A percentile compares a stretch with the other conserved stretches of the same genome.
phyloP scores from a whole-genome alignment of 495 filamentous ascomycete species.

The Darksidea phi region DNA sequence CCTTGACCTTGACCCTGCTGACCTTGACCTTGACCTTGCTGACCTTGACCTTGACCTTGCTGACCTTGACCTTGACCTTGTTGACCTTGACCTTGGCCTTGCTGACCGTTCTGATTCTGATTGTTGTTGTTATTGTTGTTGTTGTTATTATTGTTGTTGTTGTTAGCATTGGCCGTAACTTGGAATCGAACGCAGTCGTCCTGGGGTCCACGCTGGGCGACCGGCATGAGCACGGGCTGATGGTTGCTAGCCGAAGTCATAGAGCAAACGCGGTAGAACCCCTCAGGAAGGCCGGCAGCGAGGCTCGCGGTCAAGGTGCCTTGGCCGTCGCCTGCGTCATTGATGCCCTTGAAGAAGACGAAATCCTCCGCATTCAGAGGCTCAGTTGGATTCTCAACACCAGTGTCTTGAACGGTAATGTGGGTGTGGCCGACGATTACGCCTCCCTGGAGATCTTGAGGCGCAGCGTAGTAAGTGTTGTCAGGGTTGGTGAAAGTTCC shows the following conservation, averaged over 20 bases:
- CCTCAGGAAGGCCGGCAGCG: conserved; percentile 61
- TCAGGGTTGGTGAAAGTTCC: conserved; percentile 65
- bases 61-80: conserved; percentile 22
- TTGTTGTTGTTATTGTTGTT: conserved; percentile 16
- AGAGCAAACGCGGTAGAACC: conserved; percentile 69
- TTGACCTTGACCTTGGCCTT: conserved; percentile 21
- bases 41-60: conserved; percentile 3
- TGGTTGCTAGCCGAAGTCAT: conserved; percentile 69
- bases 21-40: conserved; percentile 4
- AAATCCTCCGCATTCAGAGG: conserved; percentile 47
- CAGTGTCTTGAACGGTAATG: conserved; percentile 65
- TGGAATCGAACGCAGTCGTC: conserved; percentile 72
- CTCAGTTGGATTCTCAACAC: conserved; percentile 49
- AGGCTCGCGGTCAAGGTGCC: conserved; percentile 58
- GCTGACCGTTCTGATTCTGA: conserved; percentile 24
- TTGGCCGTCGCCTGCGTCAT: conserved; percentile 65
- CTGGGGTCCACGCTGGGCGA: conserved; percentile 70
- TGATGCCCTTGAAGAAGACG: conserved; percentile 76
- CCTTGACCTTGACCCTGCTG: conserved; percentile 7
- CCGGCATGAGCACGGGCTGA: conserved; percentile 75
- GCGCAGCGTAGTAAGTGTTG: conserved; percentile 66
- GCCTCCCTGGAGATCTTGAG: conserved; percentile 56
- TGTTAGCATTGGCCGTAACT: conserved; percentile 36
- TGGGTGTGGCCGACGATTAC: conserved; percentile 70
- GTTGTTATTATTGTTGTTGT: conserved; percentile 38